Evolutionary conservation across 805 yeast species (phyloP), one percentile per base, ranked within the genome.

Genomic region (Candida parachauliodes): DNA sequence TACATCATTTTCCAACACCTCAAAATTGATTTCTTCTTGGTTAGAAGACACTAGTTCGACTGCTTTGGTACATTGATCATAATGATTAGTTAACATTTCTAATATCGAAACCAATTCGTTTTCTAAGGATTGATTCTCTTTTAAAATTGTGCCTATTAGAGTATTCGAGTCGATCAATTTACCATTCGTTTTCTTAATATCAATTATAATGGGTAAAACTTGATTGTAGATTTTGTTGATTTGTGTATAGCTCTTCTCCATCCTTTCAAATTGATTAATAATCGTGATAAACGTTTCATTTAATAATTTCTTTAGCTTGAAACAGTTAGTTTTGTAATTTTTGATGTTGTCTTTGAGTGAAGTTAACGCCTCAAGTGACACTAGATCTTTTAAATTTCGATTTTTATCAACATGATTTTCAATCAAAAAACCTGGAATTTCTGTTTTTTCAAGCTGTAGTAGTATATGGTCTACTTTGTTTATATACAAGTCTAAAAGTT

Each of bases 81-180:
- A 87, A 60, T 88, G 96, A 37, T 76, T 77, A 8, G 95, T 82
- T 32, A 88, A 63, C 50, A 88, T 77, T 39, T 78, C 80, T 23
- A 89, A 62, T 12, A 83, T 65, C 2, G 74, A 70, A 1, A 86
- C 94, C 58, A 87, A 69, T 37, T 83, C 93, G 41, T 72, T 69
- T 37, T 87, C 95, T 34, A 78, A 51, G 1, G 67, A 62, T 11
- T 59, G 49, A 43, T 75, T 77, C 37, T 74, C 76, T 39, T 60
- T 59, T 19, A 61, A 37, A 3, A 62, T 48, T 10, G 53, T 50
- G 11, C 42, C 42, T 4, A 60, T 48, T 6, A 46, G 29, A 8
- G 47, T 48, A 16, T 48, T 51, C 18, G 53, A 37, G 27, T 45
- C 48, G 23, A 12, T 41, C 39, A 5, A 41, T 33, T 18, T 25